Base-by-base conservation (phyloP, 495 filamentous ascomycete genomes). In the Lasiosphaeris hirsuta region DNA sequence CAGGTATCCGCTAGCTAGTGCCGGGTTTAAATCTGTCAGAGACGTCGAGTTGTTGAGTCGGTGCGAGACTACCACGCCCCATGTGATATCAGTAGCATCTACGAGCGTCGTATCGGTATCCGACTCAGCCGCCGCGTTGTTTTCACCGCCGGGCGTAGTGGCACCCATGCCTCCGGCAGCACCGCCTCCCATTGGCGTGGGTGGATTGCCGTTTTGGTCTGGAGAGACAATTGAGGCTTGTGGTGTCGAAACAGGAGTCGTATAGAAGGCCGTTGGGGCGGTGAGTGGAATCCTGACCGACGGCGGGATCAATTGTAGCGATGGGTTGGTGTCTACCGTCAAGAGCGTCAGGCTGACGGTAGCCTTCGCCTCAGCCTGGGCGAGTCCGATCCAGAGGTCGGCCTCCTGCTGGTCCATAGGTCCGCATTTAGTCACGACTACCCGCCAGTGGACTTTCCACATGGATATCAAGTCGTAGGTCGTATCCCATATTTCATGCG, bases 401-500 rank as follows among this genome's bases (percentile, higher is more conserved):
- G 86, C 69, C 68, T 96, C 93, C n/a, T 88, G 83, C 38, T 79
- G 74, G 33, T 88, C 83, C 75, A 95, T 86, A 10, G 81, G 75
- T 7, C 86, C 86, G 19, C 84, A 85, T 68, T 86, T 89, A 10
- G 86, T 86, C 51, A 98, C 73, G 51, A 90, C 82, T 9, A 97
- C 69, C 37, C 87, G 85, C 92, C 93, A 96, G 11, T 85, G 81
- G 8, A 90, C 84, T 60, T 85, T 87, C 56, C 81, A 79, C 9
- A 73, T 75, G 2, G 87, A 82, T 42, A 96, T 82, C 18, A 96
- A 84, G 47, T 88, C 88, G 19, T 84, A 78, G 0, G 92, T 96
- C 17, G 87, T 87, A 35, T 83, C 82, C 92, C 92, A 96, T 5
- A 97, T 89, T 61, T 97, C 93, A 52, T 77, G 76, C 7, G 85